Evolutionary conservation across 176 grass and related monocot genomes (phyloP), one percentile per base, ranked within the genome.

Genomic region (Avena sativa): DNA sequence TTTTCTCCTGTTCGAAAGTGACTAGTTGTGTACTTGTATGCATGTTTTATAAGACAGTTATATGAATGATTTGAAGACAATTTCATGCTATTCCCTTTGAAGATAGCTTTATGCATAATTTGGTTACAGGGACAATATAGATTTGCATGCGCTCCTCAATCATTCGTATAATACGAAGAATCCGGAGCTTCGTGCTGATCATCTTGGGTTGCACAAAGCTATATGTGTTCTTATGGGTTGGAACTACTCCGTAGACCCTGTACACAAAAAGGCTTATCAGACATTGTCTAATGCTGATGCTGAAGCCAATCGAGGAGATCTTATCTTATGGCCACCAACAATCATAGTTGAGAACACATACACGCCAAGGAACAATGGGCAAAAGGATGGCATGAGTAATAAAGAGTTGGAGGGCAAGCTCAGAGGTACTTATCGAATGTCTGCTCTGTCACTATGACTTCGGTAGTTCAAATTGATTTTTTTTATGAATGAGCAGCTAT

Each of bases 211-310:
- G 72, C 97, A 99, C 92, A 99, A 94, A 90, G 97, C 97, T 2
- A 67, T 99, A 73, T 99, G 94, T 90, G 90, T 99, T 80, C 92
- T 99, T 83, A 94, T 96, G 90, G 97, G 97, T 86, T 96, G 97
- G 97, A 89, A 94, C 88, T 91, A 92, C 13, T 87, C 89, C n/a
- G 67, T 88, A 87, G 89, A 82, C 60, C 97, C 97, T 87, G 84
- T 89, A 77, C 83, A 92, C 88, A 94, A 88, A 47, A 99, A 82
- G 23, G 74, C 76, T 63, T 96, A 94, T 72, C 97, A 96, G 73
- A 81, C 83, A 61, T 84, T 96, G 66, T 94, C 92, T 79, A 71
- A 83, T 73, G 89, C 86, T 60, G 85, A 90, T 19, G 94, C 97
- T 91, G 90, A 96, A 88, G 94, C 80, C 64, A 99, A 92, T 76